These are phyloP conservation scores for Pseudonitzschia multiseries DNA, from an alignment of 108 stramenopile genomes.

Conservation along the genomic window DNA sequence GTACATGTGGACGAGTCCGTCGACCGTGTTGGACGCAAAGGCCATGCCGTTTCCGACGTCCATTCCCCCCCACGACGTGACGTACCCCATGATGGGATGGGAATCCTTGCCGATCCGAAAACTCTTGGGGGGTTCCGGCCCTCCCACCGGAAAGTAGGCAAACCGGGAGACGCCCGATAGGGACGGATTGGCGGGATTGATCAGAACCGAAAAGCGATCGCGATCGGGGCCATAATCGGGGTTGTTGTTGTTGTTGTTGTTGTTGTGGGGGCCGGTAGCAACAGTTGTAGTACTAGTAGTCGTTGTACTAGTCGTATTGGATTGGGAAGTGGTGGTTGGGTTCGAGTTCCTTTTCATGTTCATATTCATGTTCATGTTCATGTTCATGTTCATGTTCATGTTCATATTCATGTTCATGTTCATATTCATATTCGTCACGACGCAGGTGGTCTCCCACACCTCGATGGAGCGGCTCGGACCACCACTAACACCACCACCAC, in stretches of 20 bases:
- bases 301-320: too few species aligned
- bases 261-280: not conserved
- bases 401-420: too few species aligned
- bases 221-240: not conserved
- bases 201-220: conserved; percentile 28
- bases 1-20: conserved; percentile 76
- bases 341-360: too few species aligned
- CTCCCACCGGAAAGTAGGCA: conserved; percentile 73
- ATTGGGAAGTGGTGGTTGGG: too few species aligned
- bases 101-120: conserved; percentile 30
- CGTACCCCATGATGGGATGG: conserved; percentile 69
- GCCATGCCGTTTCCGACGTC: conserved; percentile 76
- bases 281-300: too few species aligned
- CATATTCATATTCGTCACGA: conserved; percentile 66
- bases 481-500: too few species aligned
- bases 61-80: conserved; percentile 81
- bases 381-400: too few species aligned
- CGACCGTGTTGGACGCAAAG: conserved; percentile 64
- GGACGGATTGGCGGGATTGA: conserved; percentile 74
- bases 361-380: too few species aligned
- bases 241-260: not conserved
- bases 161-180: conserved; percentile 67
- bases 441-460: conserved; percentile 80
- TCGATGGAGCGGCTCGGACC: conserved; percentile 26
- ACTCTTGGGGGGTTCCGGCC: conserved; percentile 38